A percentile compares a stretch with the other conserved stretches of the same genome.
Evolutionary conservation across 75 land plant genomes (phyloP).

Genomic region (Adiantum capillusveneris): DNA sequence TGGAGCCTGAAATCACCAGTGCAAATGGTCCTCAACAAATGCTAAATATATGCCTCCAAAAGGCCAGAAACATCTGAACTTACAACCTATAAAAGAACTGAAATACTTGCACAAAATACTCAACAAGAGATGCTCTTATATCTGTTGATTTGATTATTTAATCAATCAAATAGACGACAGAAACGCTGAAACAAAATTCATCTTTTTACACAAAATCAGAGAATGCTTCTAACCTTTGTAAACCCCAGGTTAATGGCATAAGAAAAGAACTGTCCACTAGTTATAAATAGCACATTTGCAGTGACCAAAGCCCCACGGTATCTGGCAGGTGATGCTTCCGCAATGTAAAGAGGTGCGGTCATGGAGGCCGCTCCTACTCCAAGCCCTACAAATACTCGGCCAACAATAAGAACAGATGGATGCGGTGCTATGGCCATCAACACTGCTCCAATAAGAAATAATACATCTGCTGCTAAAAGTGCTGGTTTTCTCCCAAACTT

Average conservation of each 20-base stretch:
- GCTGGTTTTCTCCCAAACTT: constrained; percentile 44
- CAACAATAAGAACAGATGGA: constrained; percentile 48
- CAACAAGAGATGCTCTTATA: no score
- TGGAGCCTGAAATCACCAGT: constrained; percentile 16
- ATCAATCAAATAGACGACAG: no score
- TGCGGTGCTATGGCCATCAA: constrained; percentile 59
- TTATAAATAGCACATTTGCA: constrained; percentile 70
- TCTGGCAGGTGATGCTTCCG: constrained; percentile 73
- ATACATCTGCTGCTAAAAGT: constrained; percentile 46
- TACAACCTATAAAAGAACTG: no score
- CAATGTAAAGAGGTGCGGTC: constrained; percentile 77
- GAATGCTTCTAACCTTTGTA: constrained; percentile 34
- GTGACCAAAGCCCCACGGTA: constrained; percentile 69
- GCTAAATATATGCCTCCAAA: background rate
- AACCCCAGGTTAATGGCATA: constrained; percentile 73
- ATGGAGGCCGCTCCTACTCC: constrained; percentile 88
- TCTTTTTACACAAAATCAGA: no score
- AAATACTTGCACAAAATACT: no score
- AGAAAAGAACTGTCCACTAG: constrained; percentile 70
- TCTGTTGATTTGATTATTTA: no score
- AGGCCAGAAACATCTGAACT: no score
- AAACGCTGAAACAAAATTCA: no score
- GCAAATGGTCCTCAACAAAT: no score
- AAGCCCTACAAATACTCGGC: constrained; percentile 62
- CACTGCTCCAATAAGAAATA: constrained; percentile 65